Conservation (phyloP, 805 yeast genomes). For the Zygosaccharomyces bailii region DNA sequence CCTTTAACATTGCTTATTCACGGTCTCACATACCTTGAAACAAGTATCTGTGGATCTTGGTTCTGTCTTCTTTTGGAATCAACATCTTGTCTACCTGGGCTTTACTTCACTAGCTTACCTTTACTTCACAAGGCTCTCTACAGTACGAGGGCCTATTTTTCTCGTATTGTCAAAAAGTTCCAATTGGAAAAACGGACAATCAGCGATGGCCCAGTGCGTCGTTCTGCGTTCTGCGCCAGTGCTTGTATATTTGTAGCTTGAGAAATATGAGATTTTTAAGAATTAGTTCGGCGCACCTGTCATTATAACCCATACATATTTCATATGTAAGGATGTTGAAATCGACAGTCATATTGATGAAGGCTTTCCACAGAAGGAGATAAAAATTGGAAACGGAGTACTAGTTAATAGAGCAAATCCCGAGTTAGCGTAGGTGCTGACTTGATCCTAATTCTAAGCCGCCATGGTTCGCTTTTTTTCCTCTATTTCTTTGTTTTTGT, state of each 20-base stretch:
- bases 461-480: no score
- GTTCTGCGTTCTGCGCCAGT: neutral
- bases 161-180: constrained; percentile 6
- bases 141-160: constrained; percentile 6
- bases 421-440: no score
- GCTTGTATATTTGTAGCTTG: neutral
- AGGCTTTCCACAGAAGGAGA: no score
- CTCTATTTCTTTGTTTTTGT: no score
- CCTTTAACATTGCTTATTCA: neutral
- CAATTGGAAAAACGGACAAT: constrained; percentile 7
- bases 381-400: no score
- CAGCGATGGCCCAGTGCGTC: constrained; percentile 7
- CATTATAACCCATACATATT: no score
- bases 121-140: constrained; percentile 5
- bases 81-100: constrained; percentile 62
- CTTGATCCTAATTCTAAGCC: no score
- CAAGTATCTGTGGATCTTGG: constrained; percentile 98
- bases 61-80: constrained; percentile 99
- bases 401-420: no score
- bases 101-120: constrained; percentile 21
- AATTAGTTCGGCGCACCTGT: no score
- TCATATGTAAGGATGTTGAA: no score
- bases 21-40: constrained; percentile 79
- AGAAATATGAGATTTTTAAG: no score
- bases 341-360: no score